phyloP scores from a whole-genome alignment of 495 filamentous ascomycete species.

The Talaromyces nanjingensis region DNA sequence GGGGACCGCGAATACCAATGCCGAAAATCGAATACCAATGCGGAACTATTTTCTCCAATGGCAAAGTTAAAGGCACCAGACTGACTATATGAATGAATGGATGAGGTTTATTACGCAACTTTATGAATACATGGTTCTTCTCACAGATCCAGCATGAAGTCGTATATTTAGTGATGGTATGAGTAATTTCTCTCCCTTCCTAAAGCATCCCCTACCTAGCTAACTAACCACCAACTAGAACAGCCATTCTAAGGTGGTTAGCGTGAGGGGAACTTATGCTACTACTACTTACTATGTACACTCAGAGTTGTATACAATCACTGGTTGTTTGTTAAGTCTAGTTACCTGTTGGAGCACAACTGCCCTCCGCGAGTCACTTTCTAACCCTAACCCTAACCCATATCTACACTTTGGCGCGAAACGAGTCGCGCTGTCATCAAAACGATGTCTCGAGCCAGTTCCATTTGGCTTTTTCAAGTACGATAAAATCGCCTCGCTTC shows the following conservation, averaged over 20 bases:
- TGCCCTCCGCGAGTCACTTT: constrained; percentile 44
- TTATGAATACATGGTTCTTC: neutral
- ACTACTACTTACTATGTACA: too few relatives aligned
- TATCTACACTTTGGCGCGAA: too few relatives aligned
- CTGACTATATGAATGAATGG: neutral
- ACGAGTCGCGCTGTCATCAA: too few relatives aligned
- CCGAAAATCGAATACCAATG: neutral
- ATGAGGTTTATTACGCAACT: neutral
- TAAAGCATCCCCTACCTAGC: neutral
- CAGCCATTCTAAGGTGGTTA: too few relatives aligned
- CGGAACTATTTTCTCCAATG: neutral
- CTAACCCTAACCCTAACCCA: constrained; percentile 13
- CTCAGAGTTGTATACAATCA: too few relatives aligned
- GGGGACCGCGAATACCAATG: neutral
- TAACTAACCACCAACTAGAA: neutral
- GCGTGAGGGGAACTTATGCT: too few relatives aligned
- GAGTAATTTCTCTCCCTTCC: neutral
- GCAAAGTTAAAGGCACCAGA: neutral
- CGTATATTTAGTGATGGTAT: neutral
- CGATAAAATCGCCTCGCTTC: too few relatives aligned
- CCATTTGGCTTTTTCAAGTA: too few relatives aligned
- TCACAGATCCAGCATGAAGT: neutral
- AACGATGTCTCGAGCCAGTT: too few relatives aligned
- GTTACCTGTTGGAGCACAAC: constrained; percentile 15
- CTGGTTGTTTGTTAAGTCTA: too few relatives aligned